phyloP scores from a whole-genome alignment of 306 rosid species.

The Lagenaria siceraria region DNA sequence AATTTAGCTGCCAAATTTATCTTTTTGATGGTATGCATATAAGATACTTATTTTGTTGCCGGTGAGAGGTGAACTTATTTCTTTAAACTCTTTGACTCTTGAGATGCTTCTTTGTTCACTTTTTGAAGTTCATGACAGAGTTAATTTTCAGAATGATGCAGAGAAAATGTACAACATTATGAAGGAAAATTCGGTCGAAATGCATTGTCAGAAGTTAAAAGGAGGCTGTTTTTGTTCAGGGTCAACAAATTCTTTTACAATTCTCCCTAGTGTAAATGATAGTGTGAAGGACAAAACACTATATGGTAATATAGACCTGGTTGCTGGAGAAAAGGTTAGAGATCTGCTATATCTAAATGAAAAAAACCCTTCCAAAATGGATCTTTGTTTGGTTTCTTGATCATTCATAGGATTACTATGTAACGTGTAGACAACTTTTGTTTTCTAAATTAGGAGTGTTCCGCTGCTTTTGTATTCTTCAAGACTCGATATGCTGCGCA shows the following conservation, averaged over 20 bases:
- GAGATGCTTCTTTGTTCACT: neutral
- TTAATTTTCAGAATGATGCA: constrained; percentile 54
- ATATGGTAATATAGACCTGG: constrained; percentile 19
- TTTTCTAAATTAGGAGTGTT: constrained; percentile 47
- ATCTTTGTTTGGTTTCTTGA: neutral
- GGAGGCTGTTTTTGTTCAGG: constrained; percentile 51
- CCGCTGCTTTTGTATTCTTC: constrained; percentile 92
- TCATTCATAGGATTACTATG: neutral
- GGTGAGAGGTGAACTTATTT: too few species aligned
- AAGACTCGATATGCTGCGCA: constrained; percentile 75
- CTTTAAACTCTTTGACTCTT: too few species aligned
- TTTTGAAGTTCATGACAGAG: neutral
- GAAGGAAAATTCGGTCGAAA: constrained; percentile 32
- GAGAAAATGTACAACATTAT: constrained; percentile 53
- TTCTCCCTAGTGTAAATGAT: constrained; percentile 37
- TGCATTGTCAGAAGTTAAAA: constrained; percentile 20
- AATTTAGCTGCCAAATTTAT: neutral
- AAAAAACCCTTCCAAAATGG: neutral
- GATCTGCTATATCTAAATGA: neutral
- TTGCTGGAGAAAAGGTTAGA: constrained; percentile 44
- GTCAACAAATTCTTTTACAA: constrained; percentile 48
- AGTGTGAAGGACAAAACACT: constrained; percentile 26
- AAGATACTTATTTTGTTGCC: neutral
- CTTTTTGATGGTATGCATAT: neutral
- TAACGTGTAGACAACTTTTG: neutral